Evolutionary conservation across 805 yeast genomes (phyloP).

Genomic region (Zygosaccharomyces lentus): DNA sequence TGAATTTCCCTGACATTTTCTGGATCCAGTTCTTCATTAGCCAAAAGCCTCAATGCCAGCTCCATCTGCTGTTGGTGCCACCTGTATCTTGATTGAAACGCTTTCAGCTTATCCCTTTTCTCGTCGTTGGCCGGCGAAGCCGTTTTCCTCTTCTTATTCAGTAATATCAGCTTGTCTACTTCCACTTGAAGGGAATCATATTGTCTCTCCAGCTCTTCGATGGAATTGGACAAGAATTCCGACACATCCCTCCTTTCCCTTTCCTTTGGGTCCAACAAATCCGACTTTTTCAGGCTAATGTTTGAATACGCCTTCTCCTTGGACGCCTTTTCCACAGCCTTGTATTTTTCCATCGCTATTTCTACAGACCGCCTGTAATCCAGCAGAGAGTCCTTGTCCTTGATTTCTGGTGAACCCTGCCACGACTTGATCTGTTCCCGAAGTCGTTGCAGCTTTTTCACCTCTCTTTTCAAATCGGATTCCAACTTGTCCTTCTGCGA

Average conservation of each 20-base stretch:
- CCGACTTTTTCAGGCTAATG: slow-evolving; percentile 74
- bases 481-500: slow-evolving; percentile 93
- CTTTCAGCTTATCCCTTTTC: slow-evolving; percentile 50
- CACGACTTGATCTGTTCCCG: slow-evolving; percentile 95
- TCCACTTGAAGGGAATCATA: slow-evolving; percentile 68
- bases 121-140: slow-evolving; percentile 31
- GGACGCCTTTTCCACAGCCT: slow-evolving; percentile 88
- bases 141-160: slow-evolving; percentile 35
- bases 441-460: slow-evolving; percentile 86
- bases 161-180: slow-evolving; percentile 28
- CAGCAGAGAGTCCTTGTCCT: slow-evolving; percentile 77
- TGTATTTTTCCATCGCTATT: slow-evolving; percentile 90
- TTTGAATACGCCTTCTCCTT: slow-evolving; percentile 92
- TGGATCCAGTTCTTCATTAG: slow-evolving; percentile 76
- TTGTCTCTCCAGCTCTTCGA: slow-evolving; percentile 80
- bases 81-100: slow-evolving; percentile 62
- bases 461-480: slow-evolving; percentile 88
- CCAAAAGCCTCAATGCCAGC: slow-evolving; percentile 68
- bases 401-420: slow-evolving; percentile 86
- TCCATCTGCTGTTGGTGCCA: slow-evolving; percentile 82
- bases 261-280: slow-evolving; percentile 70
- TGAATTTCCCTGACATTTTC: slow-evolving; percentile 69
- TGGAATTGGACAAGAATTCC: slow-evolving; percentile 59
- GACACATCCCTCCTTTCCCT: slow-evolving; percentile 71
- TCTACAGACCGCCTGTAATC: slow-evolving; percentile 72